Conservation (phyloP, 2,329 filamentous ascomycete genomes). For the Trichocomaceae sp. region DNA sequence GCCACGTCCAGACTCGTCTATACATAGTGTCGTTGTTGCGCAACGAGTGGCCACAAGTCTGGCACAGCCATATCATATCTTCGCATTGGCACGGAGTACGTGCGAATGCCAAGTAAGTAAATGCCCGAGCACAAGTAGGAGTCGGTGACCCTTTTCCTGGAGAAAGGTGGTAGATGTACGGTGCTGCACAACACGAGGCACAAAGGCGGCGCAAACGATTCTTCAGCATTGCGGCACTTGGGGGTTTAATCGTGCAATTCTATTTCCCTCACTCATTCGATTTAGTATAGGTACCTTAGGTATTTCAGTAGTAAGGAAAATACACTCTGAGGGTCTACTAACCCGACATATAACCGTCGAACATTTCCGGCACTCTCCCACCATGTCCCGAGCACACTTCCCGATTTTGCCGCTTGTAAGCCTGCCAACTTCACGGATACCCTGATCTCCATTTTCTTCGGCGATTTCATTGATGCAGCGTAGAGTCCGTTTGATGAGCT, state of each 20-base stretch:
- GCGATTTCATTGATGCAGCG: constrained; percentile 63
- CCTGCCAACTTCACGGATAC: constrained; percentile 27
- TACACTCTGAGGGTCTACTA: not conserved
- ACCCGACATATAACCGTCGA: constrained; percentile 74
- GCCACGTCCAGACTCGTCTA: constrained; percentile 76
- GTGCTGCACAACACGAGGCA: constrained; percentile 63
- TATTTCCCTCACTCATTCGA: constrained; percentile 31
- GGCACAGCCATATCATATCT: constrained; percentile 69
- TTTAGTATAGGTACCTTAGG: not conserved
- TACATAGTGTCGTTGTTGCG: constrained; percentile 52
- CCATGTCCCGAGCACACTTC: constrained; percentile 79
- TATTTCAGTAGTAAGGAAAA: not conserved
- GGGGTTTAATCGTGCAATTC: constrained; percentile 88
- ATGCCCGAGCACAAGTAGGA: constrained; percentile 28
- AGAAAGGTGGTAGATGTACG: constrained; percentile 44
- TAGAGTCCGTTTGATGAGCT: constrained; percentile 67
- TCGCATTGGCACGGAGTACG: constrained; percentile 54
- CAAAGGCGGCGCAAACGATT: constrained; percentile 78
- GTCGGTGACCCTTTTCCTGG: constrained; percentile 14
- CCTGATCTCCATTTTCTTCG: constrained; percentile 29
- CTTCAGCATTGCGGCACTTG: constrained; percentile 58
- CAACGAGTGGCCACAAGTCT: constrained; percentile 70
- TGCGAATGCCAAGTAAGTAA: constrained; percentile 45
- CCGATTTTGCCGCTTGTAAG: constrained; percentile 62
- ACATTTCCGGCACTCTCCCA: constrained; percentile 74